Evolutionary conservation across 306 rosid species (phyloP), one percentile per base, ranked within the genome.

Genomic region (Vigna hirtella): DNA sequence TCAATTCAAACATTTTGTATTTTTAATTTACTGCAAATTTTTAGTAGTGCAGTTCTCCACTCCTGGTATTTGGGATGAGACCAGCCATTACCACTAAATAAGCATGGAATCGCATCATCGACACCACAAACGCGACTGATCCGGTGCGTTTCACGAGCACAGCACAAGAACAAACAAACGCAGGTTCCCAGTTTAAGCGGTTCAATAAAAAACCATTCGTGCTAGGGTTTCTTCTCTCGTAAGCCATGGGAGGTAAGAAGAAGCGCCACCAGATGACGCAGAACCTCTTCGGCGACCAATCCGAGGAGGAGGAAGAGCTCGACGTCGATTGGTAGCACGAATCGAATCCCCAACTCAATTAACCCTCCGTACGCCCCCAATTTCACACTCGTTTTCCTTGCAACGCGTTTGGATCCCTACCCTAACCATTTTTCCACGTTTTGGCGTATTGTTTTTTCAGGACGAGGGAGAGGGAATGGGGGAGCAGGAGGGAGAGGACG

Each of bases 221-320:
- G 15, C 15, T 50, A 50, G 20, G 55, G 47, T 42, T 42, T 42
- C 13, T 42, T 50, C 7, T 16, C 17, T 50, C 3, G 1, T 9
- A 11, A 11, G 16, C 17, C n/a, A 57, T 57, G 83, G 99, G 98
- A 88, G 98, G 67, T 4, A 97, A 89, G 77, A 97, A 96, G 81
- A 94, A 94, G 86, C 87, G 98, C 62, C 98, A 96, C 64, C 94
- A 91, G 91, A 96, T 96, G 99, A 96, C 93, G 99, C 99, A 96
- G 72, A 96, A 96, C 70, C 97, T 96, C 76, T 96, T 96, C 77
- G 99, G 99, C 0, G 99, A 93, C 49, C 96, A 96, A 76, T 96
- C 99, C 7, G 97, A 93, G 59, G 98, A 95, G 61, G 97, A 92
- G 36, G 98, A 92, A 79, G 98, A 91, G 83, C 77, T 93, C 36